Percentiles rank a stretch among this genome's conserved stretches.
Conservation (phyloP, 306 rosid genomes). For the Sesbania bispinosa region DNA sequence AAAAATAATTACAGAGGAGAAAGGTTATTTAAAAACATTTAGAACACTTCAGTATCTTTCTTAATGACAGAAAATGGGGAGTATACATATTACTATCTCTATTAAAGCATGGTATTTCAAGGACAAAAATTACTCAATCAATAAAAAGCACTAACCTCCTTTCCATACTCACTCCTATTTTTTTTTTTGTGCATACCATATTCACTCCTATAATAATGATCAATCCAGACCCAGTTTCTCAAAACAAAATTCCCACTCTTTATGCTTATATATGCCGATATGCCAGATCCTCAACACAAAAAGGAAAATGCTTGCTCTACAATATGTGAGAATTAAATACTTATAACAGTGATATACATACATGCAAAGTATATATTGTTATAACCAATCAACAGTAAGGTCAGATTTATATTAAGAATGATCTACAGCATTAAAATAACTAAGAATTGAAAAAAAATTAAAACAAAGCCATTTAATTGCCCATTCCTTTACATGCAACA, state of each 20-base stretch:
- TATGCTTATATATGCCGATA: slow-evolving; percentile 20
- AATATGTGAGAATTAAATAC: background rate
- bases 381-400: background rate
- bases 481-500: background rate
- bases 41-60: background rate
- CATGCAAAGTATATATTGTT: background rate
- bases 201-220: slow-evolving; percentile 59
- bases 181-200: too few relatives aligned
- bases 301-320: slow-evolving; percentile 76
- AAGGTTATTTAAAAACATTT: background rate
- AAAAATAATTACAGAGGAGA: background rate
- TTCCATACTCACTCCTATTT: slow-evolving; percentile 60
- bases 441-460: background rate
- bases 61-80: background rate
- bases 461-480: background rate
- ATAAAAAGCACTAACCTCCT: slow-evolving; percentile 53
- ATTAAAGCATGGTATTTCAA: background rate
- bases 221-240: slow-evolving; percentile 57
- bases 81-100: background rate
- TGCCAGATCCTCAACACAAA: slow-evolving; percentile 63
- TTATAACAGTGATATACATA: background rate
- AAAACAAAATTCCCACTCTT: slow-evolving; percentile 70
- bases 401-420: background rate
- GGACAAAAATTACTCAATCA: background rate
- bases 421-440: background rate